Base-by-base conservation (phyloP, 441 rosid species). In the Populus trichocarpa region DNA sequence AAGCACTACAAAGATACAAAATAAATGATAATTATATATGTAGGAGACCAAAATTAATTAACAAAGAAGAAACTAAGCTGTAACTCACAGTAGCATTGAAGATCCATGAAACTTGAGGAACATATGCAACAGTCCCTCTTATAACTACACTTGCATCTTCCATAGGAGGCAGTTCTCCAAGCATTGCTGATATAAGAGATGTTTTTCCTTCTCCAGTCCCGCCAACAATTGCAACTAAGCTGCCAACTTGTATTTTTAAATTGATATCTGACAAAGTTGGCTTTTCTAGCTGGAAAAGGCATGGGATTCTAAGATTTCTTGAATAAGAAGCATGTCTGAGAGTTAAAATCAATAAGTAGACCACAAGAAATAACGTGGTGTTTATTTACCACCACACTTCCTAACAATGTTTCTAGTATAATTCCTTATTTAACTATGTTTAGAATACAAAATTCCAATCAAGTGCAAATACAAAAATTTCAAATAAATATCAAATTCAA, bases 121-220 rank as follows among this genome's bases (percentile, higher is more conserved):
- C 98, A 81, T 91, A 97, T 68, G 99, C 97, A 70, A 93, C 95
- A 0, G 93, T 87, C 72, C 99, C 99, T 83, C 99, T 87, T 61
- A 91, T 82, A 77, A 86, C 84, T 77, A 92, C 90, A 28, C 80
- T 78, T 68, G 97, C 79, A 74, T 86, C 84, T 69, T 82, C 86
- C 74, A 77, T 74, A 67, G 94, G 79, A 81, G 97, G 93, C 69
- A 97, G 76, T 88, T 97, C 99, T 67, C 99, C 99, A 20, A 95
- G 91, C 89, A 95, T 95, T 85, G 99, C 99, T 0, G 98, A 97
- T 78, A 95, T 78, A 78, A 95, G 96, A 64, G 99, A 92, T 13
- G 99, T 93, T 85, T 97, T 97, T 76, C 99, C 99, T 89, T 97
- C 99, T 73, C 99, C 99, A 16, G 99, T 97, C 69, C 96, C 91